These are phyloP conservation scores for Pythium folliculosum DNA, from an alignment of 352 stramenopile genomes.

Conservation along the genomic window DNA sequence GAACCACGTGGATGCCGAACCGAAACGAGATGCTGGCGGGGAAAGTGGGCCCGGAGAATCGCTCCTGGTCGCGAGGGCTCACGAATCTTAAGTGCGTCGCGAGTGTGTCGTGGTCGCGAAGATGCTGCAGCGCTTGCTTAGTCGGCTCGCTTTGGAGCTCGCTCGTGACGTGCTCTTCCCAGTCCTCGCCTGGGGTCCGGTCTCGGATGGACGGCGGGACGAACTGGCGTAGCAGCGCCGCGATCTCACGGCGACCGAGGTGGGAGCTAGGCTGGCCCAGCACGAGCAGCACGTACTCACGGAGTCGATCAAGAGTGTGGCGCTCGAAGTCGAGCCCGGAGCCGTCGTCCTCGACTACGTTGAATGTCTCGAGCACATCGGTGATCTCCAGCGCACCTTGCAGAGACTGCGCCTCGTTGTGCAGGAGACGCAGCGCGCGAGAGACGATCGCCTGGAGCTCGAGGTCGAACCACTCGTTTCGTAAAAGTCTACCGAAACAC, in stretches of 20 bases:
- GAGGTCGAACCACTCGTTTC: slow-evolving; percentile 29
- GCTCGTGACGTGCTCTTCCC: slow-evolving; percentile 14
- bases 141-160: slow-evolving; percentile 22
- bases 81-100: slow-evolving; percentile 20
- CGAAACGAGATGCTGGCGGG: slow-evolving; percentile 7
- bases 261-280: slow-evolving; percentile 3
- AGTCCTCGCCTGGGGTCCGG: slow-evolving; percentile 10
- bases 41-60: slow-evolving; percentile 4
- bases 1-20: slow-evolving; percentile 32
- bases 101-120: slow-evolving; percentile 29
- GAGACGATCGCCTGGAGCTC: slow-evolving; percentile 23
- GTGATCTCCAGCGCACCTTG: slow-evolving; percentile 26
- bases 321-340: slow-evolving; percentile 1
- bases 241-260: slow-evolving; percentile 7
- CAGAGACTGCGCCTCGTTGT: slow-evolving; percentile 22
- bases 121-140: slow-evolving; percentile 9
- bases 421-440: slow-evolving; percentile 21
- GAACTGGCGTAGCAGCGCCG: slow-evolving; percentile 13
- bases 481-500: slow-evolving; percentile 16
- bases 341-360: neutral
- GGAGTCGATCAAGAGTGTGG: slow-evolving; percentile 2
- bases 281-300: slow-evolving; percentile 25
- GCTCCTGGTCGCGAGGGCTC: slow-evolving; percentile 25
- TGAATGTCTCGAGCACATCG: slow-evolving; percentile 12
- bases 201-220: neutral